Evolutionary conservation across 768 basidiomycete species (phyloP).

Genomic region (Rhizopogon rudus): DNA sequence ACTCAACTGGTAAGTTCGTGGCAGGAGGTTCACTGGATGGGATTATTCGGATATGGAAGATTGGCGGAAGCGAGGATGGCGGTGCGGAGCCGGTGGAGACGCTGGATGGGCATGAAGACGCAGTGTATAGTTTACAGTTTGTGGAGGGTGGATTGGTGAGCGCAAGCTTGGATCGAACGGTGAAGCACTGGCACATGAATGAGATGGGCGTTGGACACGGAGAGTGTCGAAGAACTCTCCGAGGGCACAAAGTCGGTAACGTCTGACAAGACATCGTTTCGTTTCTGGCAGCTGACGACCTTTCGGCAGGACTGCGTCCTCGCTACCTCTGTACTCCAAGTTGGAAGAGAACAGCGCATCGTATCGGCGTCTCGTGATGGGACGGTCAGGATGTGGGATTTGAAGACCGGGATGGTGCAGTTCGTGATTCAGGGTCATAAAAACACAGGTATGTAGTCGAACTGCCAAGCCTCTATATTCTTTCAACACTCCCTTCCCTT

Average conservation of each 20-base stretch:
- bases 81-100: constrained; percentile 66
- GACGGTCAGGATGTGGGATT: constrained; percentile 92
- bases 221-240: constrained; percentile 45
- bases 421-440: constrained; percentile 84
- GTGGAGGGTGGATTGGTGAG: constrained; percentile 89
- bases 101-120: constrained; percentile 74
- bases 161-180: constrained; percentile 84
- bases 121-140: constrained; percentile 88
- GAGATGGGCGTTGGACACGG: constrained; percentile 31
- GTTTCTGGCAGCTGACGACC: constrained; percentile 1
- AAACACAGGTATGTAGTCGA: constrained; percentile 49
- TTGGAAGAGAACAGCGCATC: constrained; percentile 75
- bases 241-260: constrained; percentile 73
- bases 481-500: not conserved
- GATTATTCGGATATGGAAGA: constrained; percentile 79
- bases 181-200: constrained; percentile 81
- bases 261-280: constrained; percentile 13
- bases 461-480: constrained; percentile 1
- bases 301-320: constrained; percentile 60
- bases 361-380: constrained; percentile 96
- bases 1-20: constrained; percentile 65
- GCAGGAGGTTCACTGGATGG: constrained; percentile 71
- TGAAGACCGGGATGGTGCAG: constrained; percentile 73
- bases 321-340: constrained; percentile 78
- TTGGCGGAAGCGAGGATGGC: constrained; percentile 42